Base-by-base conservation (phyloP, 352 stramenopile genomes). In the Phytophthora cajani region DNA sequence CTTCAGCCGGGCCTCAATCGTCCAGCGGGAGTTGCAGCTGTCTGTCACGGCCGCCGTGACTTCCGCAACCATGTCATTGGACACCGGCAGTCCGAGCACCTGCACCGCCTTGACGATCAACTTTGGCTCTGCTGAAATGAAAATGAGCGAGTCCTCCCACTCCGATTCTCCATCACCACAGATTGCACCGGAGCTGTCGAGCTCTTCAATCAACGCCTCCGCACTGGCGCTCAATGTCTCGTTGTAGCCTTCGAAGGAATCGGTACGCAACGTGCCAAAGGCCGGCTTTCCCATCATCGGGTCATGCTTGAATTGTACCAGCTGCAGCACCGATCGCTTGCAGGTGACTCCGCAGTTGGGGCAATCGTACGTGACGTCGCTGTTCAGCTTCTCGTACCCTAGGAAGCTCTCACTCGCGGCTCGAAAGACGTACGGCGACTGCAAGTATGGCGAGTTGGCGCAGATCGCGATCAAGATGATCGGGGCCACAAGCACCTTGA, bases 351-450 rank as follows among this genome's bases (percentile, higher is more conserved):
- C 69, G n/a, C 72, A 80, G 5, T 69, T 55, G 0, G 72, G 60
- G 17, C 72, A 80, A 11, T 33, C 60, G 19, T 69, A 80, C 0
- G 69, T 80, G 9, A 75, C 60, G 11, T 75, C 69, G 3, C 69
- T 2, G 33, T 77, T 51, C 12, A 75, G 55, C 32, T 74, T 70
- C 21, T 72, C 59, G 52, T 77, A 80, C 0, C 72, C 72, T 0
- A 80, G 55, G 49, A 53, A 80, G 46, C 72, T 80, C 23, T 80
- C 72, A 67, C 56, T 72, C 1, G 69, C 59, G 25, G 72, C 60
- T 14, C 72, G 72, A 32, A 80, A 80, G 47, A 80, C 68, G 61
- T 80, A 80, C 30, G 72, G 72, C 6, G 64, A 75, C 57, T 77
- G 67, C 53, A 80, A 55, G 56, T 80, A 80, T 19, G 62, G 64